Evolutionary conservation across 352 stramenopile genomes (phyloP).

Genomic region (Proteromonas lacertae): DNA sequence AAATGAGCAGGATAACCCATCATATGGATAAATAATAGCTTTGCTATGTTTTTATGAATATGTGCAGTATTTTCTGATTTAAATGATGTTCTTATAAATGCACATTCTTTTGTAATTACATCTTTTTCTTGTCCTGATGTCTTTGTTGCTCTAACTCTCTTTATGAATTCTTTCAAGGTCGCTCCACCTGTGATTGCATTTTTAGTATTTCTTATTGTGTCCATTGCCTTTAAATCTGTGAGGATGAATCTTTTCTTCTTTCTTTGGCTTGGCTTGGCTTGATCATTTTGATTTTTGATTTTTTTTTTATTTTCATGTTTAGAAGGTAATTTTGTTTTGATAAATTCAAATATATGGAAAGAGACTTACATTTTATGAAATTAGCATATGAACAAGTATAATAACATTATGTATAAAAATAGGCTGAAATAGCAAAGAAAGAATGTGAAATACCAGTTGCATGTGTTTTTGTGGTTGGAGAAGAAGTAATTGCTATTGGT

Average conservation of each 20-base stretch:
- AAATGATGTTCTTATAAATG: constrained; percentile 91
- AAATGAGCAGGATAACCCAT: constrained; percentile 98
- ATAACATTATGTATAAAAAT: background rate
- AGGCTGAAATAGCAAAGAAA: constrained; percentile 30
- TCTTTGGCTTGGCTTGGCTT: too few relatives aligned
- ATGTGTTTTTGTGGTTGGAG: constrained; percentile 37
- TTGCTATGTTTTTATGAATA: constrained; percentile 90
- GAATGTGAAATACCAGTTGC: constrained; percentile 48
- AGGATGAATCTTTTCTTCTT: too few relatives aligned
- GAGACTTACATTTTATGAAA: too few relatives aligned
- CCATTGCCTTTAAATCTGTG: too few relatives aligned
- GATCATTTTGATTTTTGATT: too few relatives aligned
- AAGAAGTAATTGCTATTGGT: constrained; percentile 25
- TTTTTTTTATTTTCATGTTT: too few relatives aligned
- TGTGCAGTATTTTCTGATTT: constrained; percentile 79
- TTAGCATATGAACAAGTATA: background rate
- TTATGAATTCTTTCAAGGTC: constrained; percentile 91
- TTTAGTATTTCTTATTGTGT: too few relatives aligned
- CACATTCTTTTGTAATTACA: constrained; percentile 92
- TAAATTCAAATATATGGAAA: too few relatives aligned
- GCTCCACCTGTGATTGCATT: too few relatives aligned
- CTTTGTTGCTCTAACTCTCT: constrained; percentile 84
- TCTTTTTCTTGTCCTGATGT: constrained; percentile 87
- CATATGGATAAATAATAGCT: constrained; percentile 99
- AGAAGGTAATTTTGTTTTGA: too few relatives aligned